Conservation (phyloP, 306 rosid genomes). For the Senna tora region DNA sequence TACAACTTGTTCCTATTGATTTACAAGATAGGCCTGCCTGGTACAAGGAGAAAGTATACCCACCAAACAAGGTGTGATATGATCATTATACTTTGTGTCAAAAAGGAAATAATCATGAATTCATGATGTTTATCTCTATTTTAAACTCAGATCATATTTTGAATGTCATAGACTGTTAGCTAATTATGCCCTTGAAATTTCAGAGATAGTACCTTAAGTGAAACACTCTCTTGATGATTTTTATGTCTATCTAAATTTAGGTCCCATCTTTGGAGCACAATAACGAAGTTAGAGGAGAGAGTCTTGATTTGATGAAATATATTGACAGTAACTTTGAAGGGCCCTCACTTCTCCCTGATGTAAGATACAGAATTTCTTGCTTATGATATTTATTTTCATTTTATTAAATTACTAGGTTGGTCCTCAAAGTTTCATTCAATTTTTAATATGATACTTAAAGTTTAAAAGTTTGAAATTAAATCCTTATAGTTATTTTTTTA, state of each 20-base stretch:
- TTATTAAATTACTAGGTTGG: neutral
- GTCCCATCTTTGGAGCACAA: slow-evolving; percentile 73
- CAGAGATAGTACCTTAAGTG: neutral
- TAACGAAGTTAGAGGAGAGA: slow-evolving; percentile 66
- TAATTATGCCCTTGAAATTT: neutral
- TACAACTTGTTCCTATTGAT: slow-evolving; percentile 73
- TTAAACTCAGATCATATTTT: neutral
- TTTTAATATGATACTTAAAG: neutral
- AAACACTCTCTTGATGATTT: neutral
- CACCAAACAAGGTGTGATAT: slow-evolving; percentile 67
- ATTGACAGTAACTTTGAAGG: slow-evolving; percentile 61
- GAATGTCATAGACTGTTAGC: neutral
- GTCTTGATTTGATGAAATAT: slow-evolving; percentile 71
- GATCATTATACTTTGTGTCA: slow-evolving; percentile 20
- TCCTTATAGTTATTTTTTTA: too few species aligned
- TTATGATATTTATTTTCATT: slow-evolving; percentile 3
- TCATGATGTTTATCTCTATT: slow-evolving; percentile 10
- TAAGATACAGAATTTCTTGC: slow-evolving; percentile 41
- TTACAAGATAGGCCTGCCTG: slow-evolving; percentile 79
- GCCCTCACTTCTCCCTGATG: slow-evolving; percentile 70
- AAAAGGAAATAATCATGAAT: slow-evolving; percentile 15
- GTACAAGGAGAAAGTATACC: slow-evolving; percentile 84
- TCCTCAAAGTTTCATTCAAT: neutral
- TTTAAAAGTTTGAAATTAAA: neutral
- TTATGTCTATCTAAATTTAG: slow-evolving; percentile 27